Percentiles rank a stretch among this genome's conserved stretches.
Evolutionary conservation across 2,329 filamentous ascomycete genomes (phyloP).

Genomic region (Scortechinia acanthostroma): DNA sequence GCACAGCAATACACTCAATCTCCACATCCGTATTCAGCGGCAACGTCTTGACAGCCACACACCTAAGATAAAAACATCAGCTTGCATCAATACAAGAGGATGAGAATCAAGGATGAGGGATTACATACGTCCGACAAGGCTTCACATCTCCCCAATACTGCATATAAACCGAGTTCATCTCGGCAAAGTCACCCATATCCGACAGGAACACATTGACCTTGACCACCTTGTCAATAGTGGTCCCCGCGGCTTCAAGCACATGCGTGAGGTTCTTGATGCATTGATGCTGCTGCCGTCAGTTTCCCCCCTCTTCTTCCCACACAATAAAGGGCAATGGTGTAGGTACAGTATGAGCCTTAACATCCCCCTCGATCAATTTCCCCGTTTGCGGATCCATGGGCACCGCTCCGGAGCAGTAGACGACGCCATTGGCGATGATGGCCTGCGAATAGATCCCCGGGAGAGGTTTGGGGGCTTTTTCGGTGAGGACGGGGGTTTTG

Average conservation of each 20-base stretch:
- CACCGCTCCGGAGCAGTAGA: slow-evolving; percentile 69
- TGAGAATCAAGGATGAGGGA: too few relatives aligned
- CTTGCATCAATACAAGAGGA: too few relatives aligned
- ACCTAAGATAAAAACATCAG: slow-evolving; percentile 8
- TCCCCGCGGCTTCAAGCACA: slow-evolving; percentile 64
- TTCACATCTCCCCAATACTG: slow-evolving; percentile 55
- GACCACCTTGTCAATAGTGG: slow-evolving; percentile 56
- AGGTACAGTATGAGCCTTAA: slow-evolving; percentile 54
- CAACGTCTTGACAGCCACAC: slow-evolving; percentile 20
- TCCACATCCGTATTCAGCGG: slow-evolving; percentile 21
- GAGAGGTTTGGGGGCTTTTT: slow-evolving; percentile 29
- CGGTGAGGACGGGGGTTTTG: slow-evolving; percentile 25
- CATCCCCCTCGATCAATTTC: slow-evolving; percentile 53
- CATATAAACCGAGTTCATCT: slow-evolving; percentile 70
- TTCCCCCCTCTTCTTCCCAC: not conserved
- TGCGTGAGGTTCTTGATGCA: slow-evolving; percentile 68
- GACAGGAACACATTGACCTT: slow-evolving; percentile 70
- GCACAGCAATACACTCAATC: slow-evolving; percentile 23
- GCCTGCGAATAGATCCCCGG: slow-evolving; percentile 28
- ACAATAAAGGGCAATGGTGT: not conserved
- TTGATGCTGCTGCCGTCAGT: slow-evolving; percentile 32
- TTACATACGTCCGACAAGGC: slow-evolving; percentile 30
- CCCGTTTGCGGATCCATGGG: slow-evolving; percentile 51
- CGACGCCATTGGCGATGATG: slow-evolving; percentile 59
- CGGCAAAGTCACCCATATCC: slow-evolving; percentile 67